Evolutionary conservation across 257 asterid species (phyloP), one percentile per base, ranked within the genome.

Genomic region (Capsicum rhomboideum): DNA sequence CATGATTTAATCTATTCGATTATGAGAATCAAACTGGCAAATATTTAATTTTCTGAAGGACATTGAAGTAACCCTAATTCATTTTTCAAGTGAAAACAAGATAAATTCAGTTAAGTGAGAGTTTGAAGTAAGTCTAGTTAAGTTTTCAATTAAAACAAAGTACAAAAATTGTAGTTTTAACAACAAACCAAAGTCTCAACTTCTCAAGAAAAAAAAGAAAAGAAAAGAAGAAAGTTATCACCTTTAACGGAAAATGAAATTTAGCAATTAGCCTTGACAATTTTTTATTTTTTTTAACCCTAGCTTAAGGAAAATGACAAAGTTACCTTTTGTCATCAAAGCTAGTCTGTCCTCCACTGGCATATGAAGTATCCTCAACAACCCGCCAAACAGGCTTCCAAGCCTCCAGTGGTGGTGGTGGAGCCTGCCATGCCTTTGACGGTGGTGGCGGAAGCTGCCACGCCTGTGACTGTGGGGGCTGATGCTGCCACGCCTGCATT

Each of bases 371-470:
- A 67, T 90, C 95, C 10, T 90, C 95, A 5, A 87, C 82, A 10
- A 91, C 82, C 91, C 90, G 92, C 97, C 97, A 93, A 52, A 91
- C 91, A 8, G 92, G 90, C 87, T 91, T 95, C 97, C 97, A 91
- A 58, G 94, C 92, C 89, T 91, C 96, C 50, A 46, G 90, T 93
- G 6, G 94, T 34, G 40, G 40, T n/a, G n/a, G n/a, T n/a, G n/a
- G n/a, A n/a, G n/a, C 4, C 2, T 31, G 94, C 95, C 95, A 93
- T 56, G 97, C 94, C 89, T 92, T 95, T 58, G 97, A 90, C 46
- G 97, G 91, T 58, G 90, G 93, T 54, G 92, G 91, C 34, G 90
- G 89, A 95, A 88, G 37, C 37, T n/a, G n/a, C n/a, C n/a, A n/a
- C n/a, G n/a, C n/a, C n/a, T n/a, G n/a, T n/a, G n/a, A n/a, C n/a